A percentile compares a stretch with the other conserved stretches of the same genome.
Evolutionary conservation across 2,329 filamentous ascomycete genomes (phyloP).

Genomic region (Aspergillus caelatus): DNA sequence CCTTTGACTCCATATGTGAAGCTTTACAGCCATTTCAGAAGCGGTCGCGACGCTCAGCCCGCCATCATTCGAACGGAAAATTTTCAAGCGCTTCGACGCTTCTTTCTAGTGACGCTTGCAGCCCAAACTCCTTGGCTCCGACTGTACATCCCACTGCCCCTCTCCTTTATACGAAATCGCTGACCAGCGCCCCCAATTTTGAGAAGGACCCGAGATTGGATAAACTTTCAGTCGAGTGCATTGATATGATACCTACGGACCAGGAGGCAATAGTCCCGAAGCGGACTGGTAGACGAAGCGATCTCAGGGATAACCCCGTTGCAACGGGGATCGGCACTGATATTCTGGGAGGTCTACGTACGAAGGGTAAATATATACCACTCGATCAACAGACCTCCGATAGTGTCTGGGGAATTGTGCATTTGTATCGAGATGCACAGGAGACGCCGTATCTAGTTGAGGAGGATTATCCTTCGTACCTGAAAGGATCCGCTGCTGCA

Average conservation of each 20-base stretch:
- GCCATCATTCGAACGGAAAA: slow-evolving; percentile 14
- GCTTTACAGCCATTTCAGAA: slow-evolving; percentile 41
- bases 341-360: slow-evolving; percentile 67
- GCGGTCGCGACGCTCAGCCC: slow-evolving; percentile 22
- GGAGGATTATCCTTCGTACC: slow-evolving; percentile 49
- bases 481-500: slow-evolving; percentile 42
- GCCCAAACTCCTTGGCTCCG: slow-evolving; percentile 10
- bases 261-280: slow-evolving; percentile 28
- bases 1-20: slow-evolving; percentile 40
- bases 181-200: slow-evolving; percentile 21
- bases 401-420: slow-evolving; percentile 88
- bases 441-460: slow-evolving; percentile 64
- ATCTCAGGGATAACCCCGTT: slow-evolving; percentile 40
- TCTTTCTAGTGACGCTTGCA: slow-evolving; percentile 9
- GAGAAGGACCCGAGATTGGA: slow-evolving; percentile 77
- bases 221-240: slow-evolving; percentile 74
- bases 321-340: slow-evolving; percentile 54
- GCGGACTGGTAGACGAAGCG: slow-evolving; percentile 24
- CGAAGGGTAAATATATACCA: slow-evolving; percentile 78
- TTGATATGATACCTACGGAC: slow-evolving; percentile 65
- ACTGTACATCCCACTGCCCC: slow-evolving; percentile 11
- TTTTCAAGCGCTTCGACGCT: slow-evolving; percentile 11
- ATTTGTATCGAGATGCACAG: slow-evolving; percentile 84
- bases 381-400: slow-evolving; percentile 73
- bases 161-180: slow-evolving; percentile 24